Evolutionary conservation across 1,139 yeast species (phyloP).

Genomic region (Saccharomyces hybrid): DNA sequence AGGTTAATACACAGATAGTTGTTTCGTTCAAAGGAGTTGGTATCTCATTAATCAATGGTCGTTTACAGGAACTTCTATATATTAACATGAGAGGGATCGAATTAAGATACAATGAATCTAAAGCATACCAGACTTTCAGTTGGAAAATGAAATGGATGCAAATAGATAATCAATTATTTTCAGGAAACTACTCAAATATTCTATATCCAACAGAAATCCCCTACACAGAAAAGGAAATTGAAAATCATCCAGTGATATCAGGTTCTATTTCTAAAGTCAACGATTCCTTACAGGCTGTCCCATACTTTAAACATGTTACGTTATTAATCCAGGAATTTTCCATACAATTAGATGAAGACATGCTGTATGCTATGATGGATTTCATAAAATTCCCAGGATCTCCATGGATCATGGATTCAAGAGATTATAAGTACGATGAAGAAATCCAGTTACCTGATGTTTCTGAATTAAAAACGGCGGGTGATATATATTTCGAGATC

Average conservation of each 20-base stretch:
- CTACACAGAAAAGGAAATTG: slow-evolving; percentile 74
- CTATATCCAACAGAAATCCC: slow-evolving; percentile 91
- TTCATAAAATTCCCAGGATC: slow-evolving; percentile 70
- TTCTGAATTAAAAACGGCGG: slow-evolving; percentile 44
- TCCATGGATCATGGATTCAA: slow-evolving; percentile 45
- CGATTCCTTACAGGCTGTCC: slow-evolving; percentile 84
- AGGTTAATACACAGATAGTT: slow-evolving; percentile 52
- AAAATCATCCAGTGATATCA: slow-evolving; percentile 82
- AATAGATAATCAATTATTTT: slow-evolving; percentile 83
- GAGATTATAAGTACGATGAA: slow-evolving; percentile 37
- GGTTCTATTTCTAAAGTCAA: slow-evolving; percentile 76
- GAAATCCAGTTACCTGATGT: slow-evolving; percentile 67
- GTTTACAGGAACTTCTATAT: slow-evolving; percentile 72
- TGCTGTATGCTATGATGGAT: slow-evolving; percentile 73
- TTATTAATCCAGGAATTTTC: slow-evolving; percentile 83
- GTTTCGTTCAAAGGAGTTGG: slow-evolving; percentile 83
- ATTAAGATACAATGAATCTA: slow-evolving; percentile 73
- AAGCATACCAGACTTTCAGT: slow-evolving; percentile 70
- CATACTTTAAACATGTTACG: slow-evolving; percentile 87
- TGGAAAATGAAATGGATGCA: slow-evolving; percentile 90
- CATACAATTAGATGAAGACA: slow-evolving; percentile 88
- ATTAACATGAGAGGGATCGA: slow-evolving; percentile 76
- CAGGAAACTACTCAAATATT: slow-evolving; percentile 81
- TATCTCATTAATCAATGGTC: slow-evolving; percentile 66
- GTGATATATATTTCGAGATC: slow-evolving; percentile 85